Conservation (phyloP, 352 stramenopile genomes). For the Phytophthora cryptogea region DNA sequence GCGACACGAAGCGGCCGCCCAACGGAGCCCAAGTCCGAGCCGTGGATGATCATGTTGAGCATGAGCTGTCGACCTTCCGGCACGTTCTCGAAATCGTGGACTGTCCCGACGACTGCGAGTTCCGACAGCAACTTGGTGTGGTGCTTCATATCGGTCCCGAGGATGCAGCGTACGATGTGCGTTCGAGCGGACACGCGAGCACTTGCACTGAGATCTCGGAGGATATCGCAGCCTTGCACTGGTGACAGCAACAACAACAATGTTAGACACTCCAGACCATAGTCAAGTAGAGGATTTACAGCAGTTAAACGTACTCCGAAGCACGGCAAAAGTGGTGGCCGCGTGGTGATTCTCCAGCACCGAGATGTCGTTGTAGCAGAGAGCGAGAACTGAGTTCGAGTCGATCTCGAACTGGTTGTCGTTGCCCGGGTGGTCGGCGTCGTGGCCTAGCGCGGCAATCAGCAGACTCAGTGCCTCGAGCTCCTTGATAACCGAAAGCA, state of each 20-base stretch:
- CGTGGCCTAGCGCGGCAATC: constrained; percentile 83
- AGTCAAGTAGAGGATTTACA: not conserved
- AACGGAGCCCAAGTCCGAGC: constrained; percentile 70
- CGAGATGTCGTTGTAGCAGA: constrained; percentile 91
- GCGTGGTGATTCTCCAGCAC: constrained; percentile 90
- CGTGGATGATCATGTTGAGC: constrained; percentile 87
- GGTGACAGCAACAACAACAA: not conserved
- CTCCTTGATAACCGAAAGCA: constrained; percentile 72
- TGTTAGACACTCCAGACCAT: constrained; percentile 10
- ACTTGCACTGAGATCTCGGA: constrained; percentile 54
- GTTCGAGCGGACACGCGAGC: constrained; percentile 52
- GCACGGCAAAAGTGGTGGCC: constrained; percentile 72
- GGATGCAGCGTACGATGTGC: constrained; percentile 76
- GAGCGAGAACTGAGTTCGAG: constrained; percentile 69
- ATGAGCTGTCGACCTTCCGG: constrained; percentile 71
- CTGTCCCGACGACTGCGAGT: constrained; percentile 43
- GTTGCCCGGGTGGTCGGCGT: constrained; percentile 88
- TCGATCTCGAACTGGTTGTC: constrained; percentile 92
- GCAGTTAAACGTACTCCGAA: constrained; percentile 43
- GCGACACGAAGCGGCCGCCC: constrained; percentile 49
- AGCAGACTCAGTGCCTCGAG: constrained; percentile 79
- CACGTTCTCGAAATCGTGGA: constrained; percentile 61
- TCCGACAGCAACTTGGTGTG: constrained; percentile 72
- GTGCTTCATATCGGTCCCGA: constrained; percentile 85
- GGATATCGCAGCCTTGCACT: constrained; percentile 63